These are phyloP conservation scores for Mycena polygramma DNA, from an alignment of 768 basidiomycete species.

Conservation along the genomic window DNA sequence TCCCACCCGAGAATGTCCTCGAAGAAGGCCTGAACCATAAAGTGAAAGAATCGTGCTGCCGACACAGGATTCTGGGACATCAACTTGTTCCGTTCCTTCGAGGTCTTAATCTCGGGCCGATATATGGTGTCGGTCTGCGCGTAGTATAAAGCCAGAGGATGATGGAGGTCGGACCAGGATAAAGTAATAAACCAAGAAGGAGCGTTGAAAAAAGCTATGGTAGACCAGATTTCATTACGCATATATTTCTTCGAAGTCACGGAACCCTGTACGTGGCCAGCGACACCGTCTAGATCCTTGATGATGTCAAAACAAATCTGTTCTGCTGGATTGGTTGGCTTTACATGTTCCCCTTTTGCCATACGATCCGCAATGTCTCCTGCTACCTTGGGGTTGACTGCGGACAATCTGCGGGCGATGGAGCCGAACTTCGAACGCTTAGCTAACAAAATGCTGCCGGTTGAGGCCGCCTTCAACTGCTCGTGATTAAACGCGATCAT, in stretches of 20 bases:
- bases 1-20: too few species aligned
- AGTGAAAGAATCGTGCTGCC: too few species aligned
- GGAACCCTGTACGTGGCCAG: constrained; percentile 46
- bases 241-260: constrained; percentile 23
- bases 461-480: constrained; percentile 49
- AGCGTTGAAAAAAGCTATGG: too few species aligned
- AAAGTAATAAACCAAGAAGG: too few species aligned
- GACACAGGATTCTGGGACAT: too few species aligned
- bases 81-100: too few species aligned
- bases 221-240: too few species aligned
- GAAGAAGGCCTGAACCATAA: too few species aligned
- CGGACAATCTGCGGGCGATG: constrained; percentile 41
- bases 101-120: too few species aligned
- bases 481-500: constrained; percentile 57
- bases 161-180: too few species aligned
- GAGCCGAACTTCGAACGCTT: constrained; percentile 43
- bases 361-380: constrained; percentile 38
- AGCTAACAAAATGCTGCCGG: constrained; percentile 45
- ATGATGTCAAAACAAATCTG: constrained; percentile 51
- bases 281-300: constrained; percentile 51
- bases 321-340: constrained; percentile 47
- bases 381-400: constrained; percentile 42
- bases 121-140: too few species aligned
- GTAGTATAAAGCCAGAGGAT: too few species aligned
- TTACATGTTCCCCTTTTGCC: constrained; percentile 41